These are phyloP conservation scores for Polychaeton citri DNA, from an alignment of 2,329 filamentous ascomycete genomes.

Conservation along the genomic window DNA sequence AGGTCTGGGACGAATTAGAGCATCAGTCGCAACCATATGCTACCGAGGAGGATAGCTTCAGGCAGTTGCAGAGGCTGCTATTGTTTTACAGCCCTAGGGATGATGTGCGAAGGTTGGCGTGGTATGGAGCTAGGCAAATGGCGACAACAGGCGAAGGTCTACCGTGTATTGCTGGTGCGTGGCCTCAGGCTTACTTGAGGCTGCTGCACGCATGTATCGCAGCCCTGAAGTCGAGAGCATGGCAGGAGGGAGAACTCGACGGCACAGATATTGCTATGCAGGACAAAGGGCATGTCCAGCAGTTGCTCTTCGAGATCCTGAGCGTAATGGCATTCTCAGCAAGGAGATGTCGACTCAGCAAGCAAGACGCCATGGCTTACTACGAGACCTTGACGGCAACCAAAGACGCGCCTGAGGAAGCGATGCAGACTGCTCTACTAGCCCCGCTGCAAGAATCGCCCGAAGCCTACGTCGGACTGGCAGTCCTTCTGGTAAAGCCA, in stretches of 20 bases:
- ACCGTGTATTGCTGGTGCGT: slow-evolving; percentile 18
- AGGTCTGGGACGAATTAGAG: slow-evolving; percentile 47
- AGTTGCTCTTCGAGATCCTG: slow-evolving; percentile 5
- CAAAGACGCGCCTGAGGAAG: slow-evolving; percentile 9
- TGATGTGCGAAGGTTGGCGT: slow-evolving; percentile 23
- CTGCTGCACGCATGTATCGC: slow-evolving; percentile 27
- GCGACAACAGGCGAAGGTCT: slow-evolving; percentile 11
- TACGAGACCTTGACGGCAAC: slow-evolving; percentile 17
- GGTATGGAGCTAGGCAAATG: slow-evolving; percentile 27
- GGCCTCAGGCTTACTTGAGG: slow-evolving; percentile 29
- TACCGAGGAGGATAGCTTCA: slow-evolving; percentile 25
- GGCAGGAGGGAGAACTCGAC: slow-evolving; percentile 4
- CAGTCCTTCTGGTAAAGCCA: slow-evolving; percentile 15
- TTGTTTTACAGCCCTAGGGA: slow-evolving; percentile 27
- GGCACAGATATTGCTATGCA: neutral
- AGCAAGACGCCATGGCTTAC: slow-evolving; percentile 14
- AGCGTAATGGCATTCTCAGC: slow-evolving; percentile 23
- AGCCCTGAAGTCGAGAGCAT: slow-evolving; percentile 11
- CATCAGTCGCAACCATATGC: slow-evolving; percentile 22
- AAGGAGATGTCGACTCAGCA: slow-evolving; percentile 13
- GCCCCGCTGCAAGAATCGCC: slow-evolving; percentile 15
- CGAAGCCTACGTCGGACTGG: slow-evolving; percentile 15
- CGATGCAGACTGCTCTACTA: slow-evolving; percentile 17
- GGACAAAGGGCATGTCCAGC: neutral
- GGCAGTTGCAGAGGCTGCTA: slow-evolving; percentile 29